Percentiles rank a stretch among this genome's conserved stretches.
These are phyloP conservation scores for Geotrichum restrictum DNA, from an alignment of 1,139 yeast species.

Conservation along the genomic window DNA sequence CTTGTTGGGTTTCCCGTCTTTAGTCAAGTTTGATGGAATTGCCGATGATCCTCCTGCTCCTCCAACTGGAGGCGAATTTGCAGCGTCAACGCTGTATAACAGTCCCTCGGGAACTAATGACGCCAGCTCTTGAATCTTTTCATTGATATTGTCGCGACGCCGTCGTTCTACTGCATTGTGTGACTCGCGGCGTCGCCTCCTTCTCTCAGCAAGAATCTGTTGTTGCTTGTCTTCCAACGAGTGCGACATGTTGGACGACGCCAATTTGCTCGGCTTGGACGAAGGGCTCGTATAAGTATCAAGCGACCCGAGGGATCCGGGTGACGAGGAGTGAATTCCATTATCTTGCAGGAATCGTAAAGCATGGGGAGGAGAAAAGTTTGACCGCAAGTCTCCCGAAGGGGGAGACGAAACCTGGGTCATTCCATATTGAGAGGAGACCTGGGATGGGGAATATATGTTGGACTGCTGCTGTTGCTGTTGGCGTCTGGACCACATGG, in stretches of 20 bases:
- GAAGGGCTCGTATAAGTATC: conserved; percentile 18
- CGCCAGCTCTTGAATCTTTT: conserved; percentile 76
- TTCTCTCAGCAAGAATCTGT: conserved; percentile 29
- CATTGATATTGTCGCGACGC: conserved; percentile 84
- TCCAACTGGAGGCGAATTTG: conserved; percentile 1
- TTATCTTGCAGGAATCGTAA: conserved; percentile 21
- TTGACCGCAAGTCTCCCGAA: conserved; percentile 16
- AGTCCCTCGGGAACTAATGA: conserved; percentile 65
- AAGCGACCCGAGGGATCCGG: conserved; percentile 17
- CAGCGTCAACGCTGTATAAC: conserved; percentile 35
- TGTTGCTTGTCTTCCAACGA: conserved; percentile 17
- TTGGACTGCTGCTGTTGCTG: conserved; percentile 1
- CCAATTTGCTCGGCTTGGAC: conserved; percentile 12
- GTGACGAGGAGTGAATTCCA: conserved; percentile 25
- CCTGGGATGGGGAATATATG: conserved; percentile 4
- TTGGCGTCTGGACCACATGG: conserved; percentile 13
- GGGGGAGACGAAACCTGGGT: conserved; percentile 16
- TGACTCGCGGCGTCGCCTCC: conserved; percentile 47
- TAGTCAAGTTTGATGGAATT: conserved; percentile 47
- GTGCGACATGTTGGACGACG: conserved; percentile 1
- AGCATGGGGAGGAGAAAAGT: conserved; percentile 21
- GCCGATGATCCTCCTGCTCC: conserved; percentile 3
- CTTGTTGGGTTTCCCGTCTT: conserved; percentile 88
- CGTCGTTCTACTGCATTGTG: conserved; percentile 54
- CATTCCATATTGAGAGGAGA: conserved; percentile 19